phyloP scores from a whole-genome alignment of 73 alveolate genomes.

The Tetrahymena thermophila region DNA sequence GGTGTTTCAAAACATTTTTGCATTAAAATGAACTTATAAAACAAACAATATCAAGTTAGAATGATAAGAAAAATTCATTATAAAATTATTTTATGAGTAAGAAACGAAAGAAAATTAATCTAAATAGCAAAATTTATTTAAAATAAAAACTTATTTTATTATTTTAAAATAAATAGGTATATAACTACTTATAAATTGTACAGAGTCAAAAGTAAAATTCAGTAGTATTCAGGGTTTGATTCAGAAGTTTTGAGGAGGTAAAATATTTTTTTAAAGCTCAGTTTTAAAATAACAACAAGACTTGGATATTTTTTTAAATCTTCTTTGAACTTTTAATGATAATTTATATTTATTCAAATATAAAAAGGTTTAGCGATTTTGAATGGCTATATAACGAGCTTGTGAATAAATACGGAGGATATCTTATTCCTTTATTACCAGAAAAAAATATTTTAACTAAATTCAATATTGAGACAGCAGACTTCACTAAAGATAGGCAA shows the following conservation, averaged over 20 bases:
- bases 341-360: neutral
- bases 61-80: too few species aligned
- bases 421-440: constrained; percentile 31
- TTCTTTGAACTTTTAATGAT: too few species aligned
- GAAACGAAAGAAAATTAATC: neutral
- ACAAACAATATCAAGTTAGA: too few species aligned
- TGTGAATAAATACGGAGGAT: constrained; percentile 43
- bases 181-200: constrained; percentile 29
- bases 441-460: constrained; percentile 34
- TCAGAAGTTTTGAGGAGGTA: constrained; percentile 34
- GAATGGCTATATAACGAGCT: constrained; percentile 40
- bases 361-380: constrained; percentile 39
- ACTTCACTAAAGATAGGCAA: constrained; percentile 27
- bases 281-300: too few species aligned
- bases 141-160: neutral
- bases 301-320: too few species aligned
- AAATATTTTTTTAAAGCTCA: too few species aligned
- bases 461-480: constrained; percentile 23
- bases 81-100: neutral
- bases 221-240: constrained; percentile 17
- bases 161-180: constrained; percentile 6
- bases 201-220: constrained; percentile 18
- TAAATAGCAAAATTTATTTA: neutral
- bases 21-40: too few species aligned
- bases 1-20: too few species aligned